Percentiles rank a stretch among this genome's conserved stretches.
Conservation (phyloP, 2,329 filamentous ascomycete genomes). For the Diaporthe amygdali region DNA sequence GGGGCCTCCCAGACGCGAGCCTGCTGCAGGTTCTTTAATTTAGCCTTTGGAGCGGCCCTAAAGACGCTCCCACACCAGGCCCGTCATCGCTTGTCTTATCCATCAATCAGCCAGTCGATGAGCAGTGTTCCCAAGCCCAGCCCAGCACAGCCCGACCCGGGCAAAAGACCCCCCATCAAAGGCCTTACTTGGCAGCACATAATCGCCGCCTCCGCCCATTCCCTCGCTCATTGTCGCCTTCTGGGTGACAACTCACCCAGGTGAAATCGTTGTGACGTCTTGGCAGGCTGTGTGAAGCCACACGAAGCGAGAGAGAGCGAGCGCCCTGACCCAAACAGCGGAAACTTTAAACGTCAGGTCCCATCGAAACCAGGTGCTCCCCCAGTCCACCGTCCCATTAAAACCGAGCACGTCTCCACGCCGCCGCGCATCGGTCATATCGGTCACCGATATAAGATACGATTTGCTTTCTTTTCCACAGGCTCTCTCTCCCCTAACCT, state of each 20-base stretch:
- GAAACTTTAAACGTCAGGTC: slow-evolving; percentile 12
- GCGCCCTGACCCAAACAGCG: neutral
- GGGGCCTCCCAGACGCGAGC: slow-evolving; percentile 5
- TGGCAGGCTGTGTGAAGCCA: slow-evolving; percentile 4
- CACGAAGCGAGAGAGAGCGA: slow-evolving; percentile 12
- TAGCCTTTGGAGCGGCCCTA: neutral
- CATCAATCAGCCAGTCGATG: neutral
- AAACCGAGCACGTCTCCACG: slow-evolving; percentile 11
- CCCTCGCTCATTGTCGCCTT: neutral
- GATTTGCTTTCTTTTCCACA: neutral
- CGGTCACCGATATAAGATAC: neutral
- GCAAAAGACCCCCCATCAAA: neutral
- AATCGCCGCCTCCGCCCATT: neutral
- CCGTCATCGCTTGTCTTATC: slow-evolving; percentile 9
- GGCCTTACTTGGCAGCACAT: neutral
- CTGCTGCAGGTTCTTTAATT: slow-evolving; percentile 3
- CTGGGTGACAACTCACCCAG: neutral
- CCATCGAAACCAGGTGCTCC: slow-evolving; percentile 2
- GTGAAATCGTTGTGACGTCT: slow-evolving; percentile 1
- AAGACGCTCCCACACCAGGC: neutral
- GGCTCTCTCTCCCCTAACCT: neutral
- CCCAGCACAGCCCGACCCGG: neutral
- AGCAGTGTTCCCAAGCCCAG: neutral
- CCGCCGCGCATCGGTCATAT: slow-evolving; percentile 1
- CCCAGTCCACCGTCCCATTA: slow-evolving; percentile 4